A percentile compares a stretch with the other conserved stretches of the same genome.
Evolutionary conservation across 768 basidiomycete species (phyloP).

Genomic region (Tylopilus sp.): DNA sequence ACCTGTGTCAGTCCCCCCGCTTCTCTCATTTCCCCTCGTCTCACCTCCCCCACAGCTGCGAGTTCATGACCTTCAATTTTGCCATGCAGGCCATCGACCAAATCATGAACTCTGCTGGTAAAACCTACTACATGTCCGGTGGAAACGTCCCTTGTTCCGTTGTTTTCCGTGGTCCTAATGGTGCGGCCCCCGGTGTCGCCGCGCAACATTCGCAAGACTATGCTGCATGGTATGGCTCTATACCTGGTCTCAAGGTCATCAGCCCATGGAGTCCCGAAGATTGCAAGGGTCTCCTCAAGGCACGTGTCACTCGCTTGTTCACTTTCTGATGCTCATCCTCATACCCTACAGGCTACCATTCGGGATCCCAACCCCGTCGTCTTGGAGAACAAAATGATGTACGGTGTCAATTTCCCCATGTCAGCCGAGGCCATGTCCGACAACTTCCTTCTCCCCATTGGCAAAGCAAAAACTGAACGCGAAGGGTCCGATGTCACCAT

Average conservation of each 20-base stretch:
- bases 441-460: slow-evolving; percentile 92
- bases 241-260: slow-evolving; percentile 97
- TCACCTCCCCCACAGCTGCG: slow-evolving; percentile 58
- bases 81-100: slow-evolving; percentile 99
- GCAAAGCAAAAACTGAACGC: slow-evolving; percentile 95
- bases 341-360: slow-evolving; percentile 70
- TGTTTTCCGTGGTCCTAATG: slow-evolving; percentile 99
- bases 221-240: slow-evolving; percentile 88
- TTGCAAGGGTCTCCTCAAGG: slow-evolving; percentile 97
- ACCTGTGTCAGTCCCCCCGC: slow-evolving; percentile 64
- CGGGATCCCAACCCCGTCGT: slow-evolving; percentile 98
- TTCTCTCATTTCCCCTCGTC: not conserved
- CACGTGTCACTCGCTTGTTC: slow-evolving; percentile 28
- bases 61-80: slow-evolving; percentile 99
- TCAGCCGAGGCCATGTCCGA: slow-evolving; percentile 93
- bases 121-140: slow-evolving; percentile 99
- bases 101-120: slow-evolving; percentile 99
- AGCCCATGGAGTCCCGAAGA: slow-evolving; percentile 99
- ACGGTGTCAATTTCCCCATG: slow-evolving; percentile 97
- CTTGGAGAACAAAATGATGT: slow-evolving; percentile 99
- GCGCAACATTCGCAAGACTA: slow-evolving; percentile 99
- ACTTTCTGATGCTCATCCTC: not conserved
- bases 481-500: slow-evolving; percentile 92
- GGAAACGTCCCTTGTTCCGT: slow-evolving; percentile 98
- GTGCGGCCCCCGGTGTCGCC: slow-evolving; percentile 93